Base-by-base conservation (phyloP, 2,329 filamentous ascomycete genomes). In the Arthrocladium fulminans region DNA sequence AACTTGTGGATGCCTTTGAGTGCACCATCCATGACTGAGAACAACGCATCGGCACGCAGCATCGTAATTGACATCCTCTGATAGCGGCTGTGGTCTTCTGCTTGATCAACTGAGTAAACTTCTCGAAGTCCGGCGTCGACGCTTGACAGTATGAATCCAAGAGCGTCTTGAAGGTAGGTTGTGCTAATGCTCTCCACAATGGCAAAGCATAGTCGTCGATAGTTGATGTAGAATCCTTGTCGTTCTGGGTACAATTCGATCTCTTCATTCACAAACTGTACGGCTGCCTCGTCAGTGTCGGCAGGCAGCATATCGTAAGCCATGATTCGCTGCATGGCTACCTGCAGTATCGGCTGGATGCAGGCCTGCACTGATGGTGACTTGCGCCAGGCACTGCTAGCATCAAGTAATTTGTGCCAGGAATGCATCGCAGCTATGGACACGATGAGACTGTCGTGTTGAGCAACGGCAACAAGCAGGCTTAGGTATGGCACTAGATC, bases 161-260 rank as follows among this genome's bases (percentile, higher is more conserved):
- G 81, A 0, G 90, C 90, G 52, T 96, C 89, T 44, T 85, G 79
- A 2, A 89, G 81, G 57, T 87, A 85, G 57, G 86, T 77, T 55
- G 86, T 78, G 19, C 94, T 88, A 54, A 97, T 87, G 13, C 77
- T 77, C 66, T 97, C 90, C 48, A 98, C 88, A 22, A 96, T 79
- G 51, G 86, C 83, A 2, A 83, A 81, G 63, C 88, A 92, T 61
- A 95, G 97, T 51, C 92, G 79, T 32, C 92, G 78, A 65, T 98
- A 98, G 61, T 98, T 97, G 3, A 90, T 88, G 9, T 97, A 75
- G 63, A 98, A 98, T 1, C 88, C 88, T 67, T 98, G 92, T 20
- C 88, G 79, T 63, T 98, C 92, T 0, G 92, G 92, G 17, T 90
- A 73, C 0, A 90, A 97, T 61, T 98, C 92, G 48, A 95, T 94